Base-by-base conservation (phyloP, 257 asterid genomes). In the Solanum pinnatisectum region DNA sequence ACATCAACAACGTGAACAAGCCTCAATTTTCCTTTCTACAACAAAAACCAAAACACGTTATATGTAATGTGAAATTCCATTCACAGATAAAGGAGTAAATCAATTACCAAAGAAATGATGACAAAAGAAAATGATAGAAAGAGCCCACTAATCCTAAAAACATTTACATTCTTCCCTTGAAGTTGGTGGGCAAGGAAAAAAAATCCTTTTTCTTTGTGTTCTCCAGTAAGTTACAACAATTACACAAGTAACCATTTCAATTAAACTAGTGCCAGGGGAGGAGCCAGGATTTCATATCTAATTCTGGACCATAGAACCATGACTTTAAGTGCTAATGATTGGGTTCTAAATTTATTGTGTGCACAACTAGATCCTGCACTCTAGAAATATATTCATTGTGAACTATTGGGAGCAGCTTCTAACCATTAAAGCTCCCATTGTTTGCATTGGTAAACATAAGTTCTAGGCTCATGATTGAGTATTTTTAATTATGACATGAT, bases 1-100 rank as follows among this genome's bases (percentile, higher is more conserved):
- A 97, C 94, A 90, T 97, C 98, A 91, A 97, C 95, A 77, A 94
- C 32, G 82, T 92, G 97, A 89, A 94, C 94, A 23, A 93, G 96
- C 92, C 92, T 96, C 84, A 90, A 73, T 91, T 94, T 94, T 18
- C 96, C 95, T 91, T 91, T 92, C 98, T 96, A 92, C 91, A 87
- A 84, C 85, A 33, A 56, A 71, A 35, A 39, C 60, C 89, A 87
- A 77, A 87, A 39, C 70, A 87, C 82, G 67, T 52, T 74, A 25
- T 79, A 79, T 8, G 84, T 76, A 35, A 85, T 23, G 15, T 42
- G 84, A 79, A 44, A 49, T 88, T 44, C 65, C 77, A 40, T 33
- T 44, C 68, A 39, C 79, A 40, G 10, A 60, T 65, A 71, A 84
- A 37, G 8, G 40, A 42, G 85, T 15, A 79, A 44, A 79, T 42